These are phyloP conservation scores for Rhododendron simsii DNA, from an alignment of 148 eudicot genomes.

Conservation along the genomic window DNA sequence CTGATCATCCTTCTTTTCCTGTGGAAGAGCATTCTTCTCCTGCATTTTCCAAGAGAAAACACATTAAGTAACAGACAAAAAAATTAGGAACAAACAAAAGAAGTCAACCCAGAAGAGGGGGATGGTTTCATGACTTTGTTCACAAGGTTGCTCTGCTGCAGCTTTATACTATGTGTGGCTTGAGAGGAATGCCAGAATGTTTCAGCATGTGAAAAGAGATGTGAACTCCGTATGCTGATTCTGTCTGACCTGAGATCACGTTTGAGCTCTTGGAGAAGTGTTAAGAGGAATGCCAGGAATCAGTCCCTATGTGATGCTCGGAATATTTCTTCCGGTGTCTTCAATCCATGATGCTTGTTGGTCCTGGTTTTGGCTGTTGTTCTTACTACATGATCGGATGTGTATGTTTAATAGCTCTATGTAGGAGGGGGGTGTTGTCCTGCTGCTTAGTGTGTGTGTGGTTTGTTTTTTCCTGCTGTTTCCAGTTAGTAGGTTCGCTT, in stretches of 20 bases:
- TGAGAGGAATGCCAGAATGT: neutral
- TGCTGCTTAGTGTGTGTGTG: neutral
- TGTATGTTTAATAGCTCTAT: neutral
- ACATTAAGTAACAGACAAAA: neutral
- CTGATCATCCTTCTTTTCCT: constrained; percentile 66
- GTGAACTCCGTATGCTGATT: neutral
- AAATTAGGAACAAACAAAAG: neutral
- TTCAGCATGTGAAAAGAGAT: neutral
- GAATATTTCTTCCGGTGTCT: no score
- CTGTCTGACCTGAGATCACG: neutral
- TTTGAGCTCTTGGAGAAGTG: no score
- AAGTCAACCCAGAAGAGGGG: neutral
- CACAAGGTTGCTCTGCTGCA: neutral
- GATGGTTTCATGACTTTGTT: neutral
- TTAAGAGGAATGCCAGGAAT: no score
- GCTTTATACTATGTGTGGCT: neutral
- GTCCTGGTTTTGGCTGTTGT: neutral
- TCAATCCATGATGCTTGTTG: neutral
- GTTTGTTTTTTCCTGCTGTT: neutral
- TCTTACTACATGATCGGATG: neutral
- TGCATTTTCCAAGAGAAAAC: constrained; percentile 4
- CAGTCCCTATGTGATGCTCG: no score
- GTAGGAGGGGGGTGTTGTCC: neutral
- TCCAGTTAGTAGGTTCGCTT: neutral
- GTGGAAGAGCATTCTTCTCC: constrained; percentile 58